Conservation (phyloP, 2,329 filamentous ascomycete genomes). For the Harringtonia aguacate region DNA sequence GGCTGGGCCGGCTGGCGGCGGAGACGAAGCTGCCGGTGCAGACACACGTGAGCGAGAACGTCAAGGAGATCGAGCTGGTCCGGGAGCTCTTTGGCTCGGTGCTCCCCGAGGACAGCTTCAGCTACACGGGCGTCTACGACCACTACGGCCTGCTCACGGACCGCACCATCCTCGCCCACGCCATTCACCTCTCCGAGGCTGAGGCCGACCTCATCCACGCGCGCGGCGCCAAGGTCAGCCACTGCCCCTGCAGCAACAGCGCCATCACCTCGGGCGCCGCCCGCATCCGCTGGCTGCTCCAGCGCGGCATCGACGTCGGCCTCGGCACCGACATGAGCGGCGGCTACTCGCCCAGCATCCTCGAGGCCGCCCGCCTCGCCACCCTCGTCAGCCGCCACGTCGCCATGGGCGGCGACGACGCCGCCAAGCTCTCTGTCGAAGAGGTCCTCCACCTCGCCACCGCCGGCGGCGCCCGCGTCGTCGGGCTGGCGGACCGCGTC, state of each 20-base stretch:
- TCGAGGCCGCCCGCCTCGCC: conserved; percentile 76
- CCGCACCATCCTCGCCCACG: conserved; percentile 77
- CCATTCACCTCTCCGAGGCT: conserved; percentile 58
- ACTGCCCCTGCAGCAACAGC: conserved; percentile 83
- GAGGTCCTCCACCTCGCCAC: conserved; percentile 84
- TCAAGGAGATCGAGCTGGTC: conserved; percentile 62
- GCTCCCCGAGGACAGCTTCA: conserved; percentile 25
- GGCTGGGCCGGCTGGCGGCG: conserved; percentile 53
- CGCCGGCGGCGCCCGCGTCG: conserved; percentile 70
- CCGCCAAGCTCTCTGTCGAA: conserved; percentile 65
- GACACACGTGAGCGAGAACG: conserved; percentile 85
- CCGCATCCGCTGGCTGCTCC: conserved; percentile 62
- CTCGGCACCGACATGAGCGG: conserved; percentile 87
- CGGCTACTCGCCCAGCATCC: conserved; percentile 70
- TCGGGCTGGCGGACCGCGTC: conserved; percentile 61
- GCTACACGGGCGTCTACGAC: conserved; percentile 79
- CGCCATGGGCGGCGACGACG: conserved; percentile 42
- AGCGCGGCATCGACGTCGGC: conserved; percentile 67
- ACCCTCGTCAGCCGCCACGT: conserved; percentile 66
- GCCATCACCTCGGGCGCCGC: conserved; percentile 72
- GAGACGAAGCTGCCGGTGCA: conserved; percentile 61
- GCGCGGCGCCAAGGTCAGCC: conserved; percentile 57
- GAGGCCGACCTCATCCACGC: conserved; percentile 56
- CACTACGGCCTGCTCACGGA: conserved; percentile 54
- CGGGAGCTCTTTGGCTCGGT: conserved; percentile 51